Conservation (phyloP, 2,329 filamentous ascomycete genomes). For the Penicillium sp. region DNA sequence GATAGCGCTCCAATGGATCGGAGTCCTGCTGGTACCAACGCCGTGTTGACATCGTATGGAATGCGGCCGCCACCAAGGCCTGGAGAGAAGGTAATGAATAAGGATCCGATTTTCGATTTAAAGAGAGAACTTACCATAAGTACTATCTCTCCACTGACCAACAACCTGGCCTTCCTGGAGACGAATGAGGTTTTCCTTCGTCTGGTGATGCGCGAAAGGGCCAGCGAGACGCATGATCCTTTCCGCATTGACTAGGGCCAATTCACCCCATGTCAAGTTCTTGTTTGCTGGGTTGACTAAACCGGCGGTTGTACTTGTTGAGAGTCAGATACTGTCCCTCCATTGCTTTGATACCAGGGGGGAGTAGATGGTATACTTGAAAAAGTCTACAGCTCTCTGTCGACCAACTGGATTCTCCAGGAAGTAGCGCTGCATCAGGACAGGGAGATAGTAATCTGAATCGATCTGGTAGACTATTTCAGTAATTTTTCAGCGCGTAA, state of each 20-base stretch:
- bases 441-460: conserved; percentile 64
- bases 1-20: conserved; percentile 61
- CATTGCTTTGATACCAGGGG: neutral
- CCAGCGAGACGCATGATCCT: conserved; percentile 62
- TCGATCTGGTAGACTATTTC: conserved; percentile 51
- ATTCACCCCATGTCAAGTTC: conserved; percentile 57
- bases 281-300: conserved; percentile 56
- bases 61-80: conserved; percentile 63
- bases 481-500: neutral
- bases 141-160: conserved; percentile 68
- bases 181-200: conserved; percentile 60
- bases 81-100: neutral
- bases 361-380: conserved; percentile 29
- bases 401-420: conserved; percentile 50
- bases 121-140: conserved; percentile 46
- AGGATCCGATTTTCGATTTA: no score
- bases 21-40: conserved; percentile 64
- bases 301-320: conserved; percentile 49
- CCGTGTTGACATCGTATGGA: conserved; percentile 69
- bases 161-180: conserved; percentile 59
- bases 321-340: conserved; percentile 3
- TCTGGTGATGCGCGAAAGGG: conserved; percentile 59
- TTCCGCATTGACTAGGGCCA: conserved; percentile 58
- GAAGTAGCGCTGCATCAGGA: conserved; percentile 65
- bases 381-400: conserved; percentile 40